Evolutionary conservation across 2,329 filamentous ascomycete genomes (phyloP).

Genomic region (Sclerotinia nivalis): DNA sequence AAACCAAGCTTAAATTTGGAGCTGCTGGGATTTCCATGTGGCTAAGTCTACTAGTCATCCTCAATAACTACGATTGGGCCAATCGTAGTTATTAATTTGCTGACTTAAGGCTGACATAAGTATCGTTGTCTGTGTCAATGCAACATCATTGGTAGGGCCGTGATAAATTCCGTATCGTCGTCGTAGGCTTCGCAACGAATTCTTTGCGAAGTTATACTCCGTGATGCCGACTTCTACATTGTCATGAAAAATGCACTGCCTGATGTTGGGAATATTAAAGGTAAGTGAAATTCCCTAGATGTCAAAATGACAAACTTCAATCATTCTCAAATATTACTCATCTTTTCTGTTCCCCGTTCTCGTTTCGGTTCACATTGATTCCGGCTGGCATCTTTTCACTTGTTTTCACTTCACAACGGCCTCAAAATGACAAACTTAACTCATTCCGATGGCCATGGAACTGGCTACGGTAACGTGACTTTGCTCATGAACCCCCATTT

Average conservation of each 20-base stretch:
- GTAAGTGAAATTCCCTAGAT: not conserved
- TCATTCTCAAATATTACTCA: not conserved
- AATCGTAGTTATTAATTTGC: not conserved
- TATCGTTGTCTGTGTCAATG: not conserved
- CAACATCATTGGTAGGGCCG: slow-evolving; percentile 4
- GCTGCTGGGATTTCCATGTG: not conserved
- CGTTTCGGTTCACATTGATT: not conserved
- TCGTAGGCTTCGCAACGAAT: slow-evolving; percentile 1
- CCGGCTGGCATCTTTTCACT: not conserved
- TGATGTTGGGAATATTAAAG: slow-evolving; percentile 11
- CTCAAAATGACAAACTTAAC: slow-evolving; percentile 31
- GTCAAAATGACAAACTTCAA: not conserved
- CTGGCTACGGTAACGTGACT: slow-evolving; percentile 34
- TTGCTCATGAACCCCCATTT: slow-evolving; percentile 30
- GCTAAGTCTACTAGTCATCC: not conserved
- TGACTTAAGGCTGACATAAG: not conserved
- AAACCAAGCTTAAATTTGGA: not conserved
- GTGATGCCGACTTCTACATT: not conserved
- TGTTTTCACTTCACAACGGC: not conserved
- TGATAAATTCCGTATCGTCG: not conserved
- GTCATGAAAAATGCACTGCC: not conserved
- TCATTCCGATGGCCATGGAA: slow-evolving; percentile 23
- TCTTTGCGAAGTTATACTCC: not conserved
- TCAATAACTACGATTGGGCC: not conserved
- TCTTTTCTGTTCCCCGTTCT: not conserved